Evolutionary conservation across 495 filamentous ascomycete genomes (phyloP).

Genomic region (Lasiosphaeria miniovina): DNA sequence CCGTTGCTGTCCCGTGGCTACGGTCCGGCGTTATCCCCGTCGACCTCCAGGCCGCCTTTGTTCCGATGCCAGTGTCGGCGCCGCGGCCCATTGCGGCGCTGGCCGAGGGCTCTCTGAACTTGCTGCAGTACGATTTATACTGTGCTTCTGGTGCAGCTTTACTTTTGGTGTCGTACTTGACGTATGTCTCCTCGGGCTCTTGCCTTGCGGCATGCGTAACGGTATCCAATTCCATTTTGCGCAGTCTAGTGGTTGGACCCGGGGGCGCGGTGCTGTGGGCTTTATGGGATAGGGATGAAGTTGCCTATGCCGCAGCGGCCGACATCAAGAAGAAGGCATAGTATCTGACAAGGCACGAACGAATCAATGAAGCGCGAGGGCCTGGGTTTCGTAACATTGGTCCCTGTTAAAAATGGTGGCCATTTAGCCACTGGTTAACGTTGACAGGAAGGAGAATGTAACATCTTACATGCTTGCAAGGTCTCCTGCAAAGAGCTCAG

Average conservation of each 20-base stretch:
- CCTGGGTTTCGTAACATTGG: too few relatives aligned
- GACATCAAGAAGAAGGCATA: background rate
- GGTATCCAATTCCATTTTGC: background rate
- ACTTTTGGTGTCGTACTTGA: background rate
- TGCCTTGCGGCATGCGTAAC: background rate
- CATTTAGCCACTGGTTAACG: too few relatives aligned
- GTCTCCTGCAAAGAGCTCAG: too few relatives aligned
- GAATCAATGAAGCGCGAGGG: too few relatives aligned
- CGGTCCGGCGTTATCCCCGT: background rate
- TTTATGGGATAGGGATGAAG: constrained; percentile 1
- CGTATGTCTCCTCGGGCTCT: background rate
- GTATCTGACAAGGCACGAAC: background rate
- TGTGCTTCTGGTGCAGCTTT: background rate
- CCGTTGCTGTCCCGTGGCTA: background rate
- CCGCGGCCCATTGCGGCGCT: background rate
- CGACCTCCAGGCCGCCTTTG: background rate
- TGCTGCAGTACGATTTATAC: constrained; percentile 4
- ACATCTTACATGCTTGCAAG: too few relatives aligned
- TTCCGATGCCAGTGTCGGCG: background rate
- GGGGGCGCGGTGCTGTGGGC: constrained; percentile 1
- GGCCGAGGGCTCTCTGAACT: background rate
- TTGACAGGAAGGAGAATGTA: too few relatives aligned
- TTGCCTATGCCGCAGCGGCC: background rate
- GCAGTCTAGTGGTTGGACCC: constrained; percentile 1
- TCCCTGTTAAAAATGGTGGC: too few relatives aligned